phyloP scores from a whole-genome alignment of 768 basidiomycete genomes.

The Lyophyllum decastes region DNA sequence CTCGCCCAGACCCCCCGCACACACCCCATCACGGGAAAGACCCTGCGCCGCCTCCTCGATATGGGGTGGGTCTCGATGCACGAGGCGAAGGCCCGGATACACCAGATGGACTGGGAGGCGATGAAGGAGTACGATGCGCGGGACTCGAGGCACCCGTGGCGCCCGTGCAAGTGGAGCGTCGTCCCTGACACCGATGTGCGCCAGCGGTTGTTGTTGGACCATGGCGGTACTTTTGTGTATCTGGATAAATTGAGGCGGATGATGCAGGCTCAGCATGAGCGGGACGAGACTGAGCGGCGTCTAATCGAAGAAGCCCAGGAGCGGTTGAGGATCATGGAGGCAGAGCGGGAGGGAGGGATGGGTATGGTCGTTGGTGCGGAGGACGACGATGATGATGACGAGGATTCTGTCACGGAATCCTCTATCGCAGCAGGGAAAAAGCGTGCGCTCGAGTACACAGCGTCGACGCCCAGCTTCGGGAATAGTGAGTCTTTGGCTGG shows the following conservation, averaged over 20 bases:
- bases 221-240: constrained; percentile 2
- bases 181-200: constrained; percentile 16
- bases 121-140: constrained; percentile 28
- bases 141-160: constrained; percentile 17
- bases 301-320: constrained; percentile 13
- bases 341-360: constrained; percentile 13
- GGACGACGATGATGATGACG: not conserved
- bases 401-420: not conserved
- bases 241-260: constrained; percentile 13
- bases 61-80: constrained; percentile 38
- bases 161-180: constrained; percentile 10
- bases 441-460: constrained; percentile 14
- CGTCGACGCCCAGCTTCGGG: constrained; percentile 1
- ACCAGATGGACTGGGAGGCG: constrained; percentile 34
- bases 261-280: constrained; percentile 12
- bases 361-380: constrained; percentile 7
- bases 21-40: constrained; percentile 36
- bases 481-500: constrained; percentile 1
- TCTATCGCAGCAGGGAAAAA: constrained; percentile 5
- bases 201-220: constrained; percentile 4
- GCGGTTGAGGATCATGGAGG: constrained; percentile 11
- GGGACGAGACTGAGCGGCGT: constrained; percentile 10
- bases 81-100: constrained; percentile 32
- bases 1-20: constrained; percentile 28
- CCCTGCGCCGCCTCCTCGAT: constrained; percentile 36